Evolutionary conservation across 2,329 filamentous ascomycete genomes (phyloP), one percentile per base, ranked within the genome.

Genomic region (Aureobasidium sp.): DNA sequence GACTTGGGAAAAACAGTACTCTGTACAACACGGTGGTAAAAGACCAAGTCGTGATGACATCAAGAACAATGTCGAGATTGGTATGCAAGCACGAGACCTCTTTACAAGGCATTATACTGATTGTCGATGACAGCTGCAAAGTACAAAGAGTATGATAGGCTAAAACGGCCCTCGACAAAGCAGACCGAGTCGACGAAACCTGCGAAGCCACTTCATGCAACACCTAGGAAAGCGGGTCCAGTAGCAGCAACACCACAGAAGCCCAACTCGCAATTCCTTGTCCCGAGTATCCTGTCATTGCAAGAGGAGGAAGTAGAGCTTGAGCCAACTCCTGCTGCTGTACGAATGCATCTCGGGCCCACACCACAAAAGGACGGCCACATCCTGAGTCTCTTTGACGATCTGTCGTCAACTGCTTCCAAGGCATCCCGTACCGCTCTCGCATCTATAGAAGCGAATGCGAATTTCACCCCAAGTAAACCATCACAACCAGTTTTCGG

Each of bases 301-400:
- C 51, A 62, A 39, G 53, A 63, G 8, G 53, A 79, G 67, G 67
- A 74, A 65, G 68, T 76, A 62, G 68, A 74, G 55, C 66, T 72
- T 29, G 74, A 74, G 59, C 70, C 63, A 24, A 73, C 67, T 44
- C 71, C 67, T 34, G 70, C 72, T 27, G 69, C 67, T 60, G 70
- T 75, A 9, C 67, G 70, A 17, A 66, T 65, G 34, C 70, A 67
- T 9, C 66, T 94, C 64, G 89, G 88, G 2, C 90, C 90, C 1
- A 94, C 90, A 13, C 90, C 90, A 3, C 90, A 93, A 69, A 85
- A 86, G 65, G 88, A 93, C 71, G 90, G 90, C 32, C 84, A 84
- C 24, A 86, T 92, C 0, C 79, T 94, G 2, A 89, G 90, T 5
- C 76, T 94, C 20, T 94, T 94, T 71, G 90, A 93, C 70, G 75